Evolutionary conservation across 169 alveolate genomes (phyloP).

Genomic region (Ichthyophthirius multifiliis): DNA sequence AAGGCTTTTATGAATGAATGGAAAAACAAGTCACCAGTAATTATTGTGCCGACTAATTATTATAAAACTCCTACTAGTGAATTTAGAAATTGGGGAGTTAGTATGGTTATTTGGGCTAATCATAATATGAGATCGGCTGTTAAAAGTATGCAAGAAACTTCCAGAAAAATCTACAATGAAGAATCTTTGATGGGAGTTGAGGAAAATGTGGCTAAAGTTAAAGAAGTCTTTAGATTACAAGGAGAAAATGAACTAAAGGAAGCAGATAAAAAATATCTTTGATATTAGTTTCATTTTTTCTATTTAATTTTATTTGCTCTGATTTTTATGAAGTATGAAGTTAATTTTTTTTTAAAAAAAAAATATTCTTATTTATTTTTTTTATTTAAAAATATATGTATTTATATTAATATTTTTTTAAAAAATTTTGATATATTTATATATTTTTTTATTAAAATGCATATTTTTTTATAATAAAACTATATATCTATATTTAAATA

Average conservation of each 20-base stretch:
- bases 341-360: too few species aligned
- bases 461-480: too few species aligned
- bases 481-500: too few species aligned
- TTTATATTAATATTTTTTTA: too few species aligned
- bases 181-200: constrained; percentile 48
- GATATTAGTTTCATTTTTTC: too few species aligned
- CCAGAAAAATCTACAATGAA: constrained; percentile 46
- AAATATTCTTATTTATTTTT: too few species aligned
- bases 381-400: too few species aligned
- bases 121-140: constrained; percentile 65
- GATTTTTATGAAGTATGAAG: too few species aligned
- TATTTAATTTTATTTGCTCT: too few species aligned
- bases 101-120: constrained; percentile 71
- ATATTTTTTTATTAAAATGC: too few species aligned
- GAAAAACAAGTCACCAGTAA: constrained; percentile 59
- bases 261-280: constrained; percentile 46
- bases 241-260: constrained; percentile 35
- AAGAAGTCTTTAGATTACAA: constrained; percentile 59
- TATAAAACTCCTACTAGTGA: constrained; percentile 58
- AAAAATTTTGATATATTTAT: too few species aligned
- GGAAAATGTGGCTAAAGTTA: constrained; percentile 47
- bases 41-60: constrained; percentile 74
- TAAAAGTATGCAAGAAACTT: constrained; percentile 59
- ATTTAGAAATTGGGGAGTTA: constrained; percentile 62
- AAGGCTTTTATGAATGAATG: constrained; percentile 59